Conservation (phyloP, 768 basidiomycete genomes). For the Boletus rex-veris region DNA sequence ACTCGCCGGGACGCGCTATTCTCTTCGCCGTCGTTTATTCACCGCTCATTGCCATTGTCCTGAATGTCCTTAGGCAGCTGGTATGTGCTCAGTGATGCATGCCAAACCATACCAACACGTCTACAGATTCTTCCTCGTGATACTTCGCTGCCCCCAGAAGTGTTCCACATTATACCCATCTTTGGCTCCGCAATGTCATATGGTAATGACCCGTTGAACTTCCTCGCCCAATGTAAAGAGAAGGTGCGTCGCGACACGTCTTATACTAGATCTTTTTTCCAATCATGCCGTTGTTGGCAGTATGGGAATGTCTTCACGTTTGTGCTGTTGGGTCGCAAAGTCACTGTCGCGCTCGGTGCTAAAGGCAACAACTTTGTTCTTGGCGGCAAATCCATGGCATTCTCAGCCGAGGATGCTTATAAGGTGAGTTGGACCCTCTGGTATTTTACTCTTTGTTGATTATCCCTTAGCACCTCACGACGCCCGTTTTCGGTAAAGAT, state of each 20-base stretch:
- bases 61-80: conserved; percentile 79
- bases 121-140: conserved; percentile 63
- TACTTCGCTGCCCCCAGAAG: conserved; percentile 75
- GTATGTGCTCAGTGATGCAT: conserved; percentile 39
- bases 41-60: conserved; percentile 61
- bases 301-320: conserved; percentile 98
- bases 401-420: conserved; percentile 97
- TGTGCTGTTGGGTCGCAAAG: conserved; percentile 79
- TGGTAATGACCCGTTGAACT: conserved; percentile 89
- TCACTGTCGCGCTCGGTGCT: conserved; percentile 88
- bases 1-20: conserved; percentile 28
- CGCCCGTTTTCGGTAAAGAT: conserved; percentile 94
- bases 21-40: conserved; percentile 54
- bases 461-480: conserved; percentile 70
- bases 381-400: conserved; percentile 87
- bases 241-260: conserved; percentile 51
- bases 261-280: neutral
- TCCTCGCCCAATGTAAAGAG: conserved; percentile 74
- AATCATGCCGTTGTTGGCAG: conserved; percentile 38
- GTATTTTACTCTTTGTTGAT: neutral
- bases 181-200: conserved; percentile 87
- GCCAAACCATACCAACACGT: neutral
- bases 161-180: conserved; percentile 91
- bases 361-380: conserved; percentile 93
- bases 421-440: conserved; percentile 49